Evolutionary conservation across 1,284 basidiomycete species (phyloP).

Genomic region (Ceratobasidium papillatum): DNA sequence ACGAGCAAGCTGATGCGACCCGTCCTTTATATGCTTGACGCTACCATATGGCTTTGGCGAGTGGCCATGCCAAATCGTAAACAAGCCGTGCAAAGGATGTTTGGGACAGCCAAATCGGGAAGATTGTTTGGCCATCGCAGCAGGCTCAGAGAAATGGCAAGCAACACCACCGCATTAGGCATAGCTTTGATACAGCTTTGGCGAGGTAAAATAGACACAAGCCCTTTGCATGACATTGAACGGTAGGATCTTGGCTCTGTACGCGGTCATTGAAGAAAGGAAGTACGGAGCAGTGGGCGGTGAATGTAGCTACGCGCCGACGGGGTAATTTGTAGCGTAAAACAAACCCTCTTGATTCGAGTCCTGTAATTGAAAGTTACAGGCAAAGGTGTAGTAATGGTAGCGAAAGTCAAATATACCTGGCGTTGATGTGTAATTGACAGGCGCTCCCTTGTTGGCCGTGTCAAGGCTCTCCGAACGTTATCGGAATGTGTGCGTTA

Average conservation of each 20-base stretch:
- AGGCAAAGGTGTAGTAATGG: neutral
- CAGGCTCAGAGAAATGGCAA: neutral
- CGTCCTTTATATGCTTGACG: neutral
- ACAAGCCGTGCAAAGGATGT: neutral
- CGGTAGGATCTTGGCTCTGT: neutral
- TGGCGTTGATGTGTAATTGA: neutral
- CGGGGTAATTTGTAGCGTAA: neutral
- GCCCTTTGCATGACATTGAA: neutral
- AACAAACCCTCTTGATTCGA: neutral
- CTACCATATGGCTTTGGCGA: neutral
- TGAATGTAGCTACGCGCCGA: neutral
- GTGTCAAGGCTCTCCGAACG: neutral
- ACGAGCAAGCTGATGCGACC: neutral
- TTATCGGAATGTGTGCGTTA: neutral
- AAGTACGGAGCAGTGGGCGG: neutral
- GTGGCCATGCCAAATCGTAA: neutral
- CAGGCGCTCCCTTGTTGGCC: conserved; percentile 6
- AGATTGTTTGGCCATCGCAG: conserved; percentile 3
- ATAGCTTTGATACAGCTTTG: neutral
- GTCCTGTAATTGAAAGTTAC: neutral
- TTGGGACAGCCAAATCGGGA: neutral
- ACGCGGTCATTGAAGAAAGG: neutral
- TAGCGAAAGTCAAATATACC: neutral
- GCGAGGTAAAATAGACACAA: neutral
- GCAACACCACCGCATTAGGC: neutral